Evolutionary conservation across 1,284 basidiomycete genomes (phyloP), one percentile per base, ranked within the genome.

Genomic region (Rhodotorula mucilaginosa): DNA sequence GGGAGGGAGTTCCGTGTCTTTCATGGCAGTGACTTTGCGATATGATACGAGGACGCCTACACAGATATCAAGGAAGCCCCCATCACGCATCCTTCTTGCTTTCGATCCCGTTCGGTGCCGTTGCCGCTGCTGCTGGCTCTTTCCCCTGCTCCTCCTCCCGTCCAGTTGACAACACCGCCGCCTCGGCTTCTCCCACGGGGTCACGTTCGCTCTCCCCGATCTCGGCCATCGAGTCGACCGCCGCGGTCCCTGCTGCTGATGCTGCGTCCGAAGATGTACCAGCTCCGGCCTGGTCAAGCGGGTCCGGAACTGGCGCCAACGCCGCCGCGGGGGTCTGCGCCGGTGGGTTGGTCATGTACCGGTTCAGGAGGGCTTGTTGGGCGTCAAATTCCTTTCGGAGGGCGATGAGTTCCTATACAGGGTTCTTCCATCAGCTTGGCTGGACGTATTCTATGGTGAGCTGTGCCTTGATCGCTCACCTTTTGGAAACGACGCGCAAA

Each of bases 371-470:
- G 26, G 65, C 71, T 62, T 72, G 70, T 26, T 72, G 73, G 29
- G 66, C 72, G 61, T 79, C 78, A n/a, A 77, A 73, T 49, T 79
- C 78, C 66, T 76, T 76, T 44, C 77, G 74, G 3, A 79, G 70
- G 10, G 73, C 71, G 51, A 76, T 64, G 26, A 79, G 69, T 52
- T 79, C 78, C 70, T 71, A 67, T 26, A 26, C 26, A 26, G 26
- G 26, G 26, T 29, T 39, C 10, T 39, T 39, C 26, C 26, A 26
- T 26, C 26, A 26, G 26, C 26, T 26, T 26, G 26, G 26, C 26
- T 26, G 26, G 26, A 26, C 26, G 26, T 26, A 26, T 26, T 26
- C 26, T 26, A 26, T 26, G 26, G 26, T 26, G 26, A 26, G 26
- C 26, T 26, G 26, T 26, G 26, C 26, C 26, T 26, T 26, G 26